phyloP scores from a whole-genome alignment of 768 basidiomycete genomes.

The Saitozyma podzolica region DNA sequence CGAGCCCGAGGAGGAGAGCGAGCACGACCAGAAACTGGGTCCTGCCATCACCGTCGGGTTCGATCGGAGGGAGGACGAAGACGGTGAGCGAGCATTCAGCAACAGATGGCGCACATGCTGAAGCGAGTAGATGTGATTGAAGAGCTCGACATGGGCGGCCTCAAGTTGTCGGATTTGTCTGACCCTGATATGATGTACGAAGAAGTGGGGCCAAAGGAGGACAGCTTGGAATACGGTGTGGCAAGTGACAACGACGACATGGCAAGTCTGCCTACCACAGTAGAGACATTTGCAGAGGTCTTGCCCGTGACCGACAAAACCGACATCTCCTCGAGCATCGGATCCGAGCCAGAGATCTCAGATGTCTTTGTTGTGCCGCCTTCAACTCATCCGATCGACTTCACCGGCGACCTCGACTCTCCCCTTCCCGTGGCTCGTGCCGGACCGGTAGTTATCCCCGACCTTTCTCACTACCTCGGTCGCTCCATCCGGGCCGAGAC shows the following conservation, averaged over 20 bases:
- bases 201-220: background rate
- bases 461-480: slow-evolving; percentile 12
- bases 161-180: slow-evolving; percentile 34
- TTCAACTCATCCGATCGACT: background rate
- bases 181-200: slow-evolving; percentile 29
- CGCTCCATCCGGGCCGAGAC: slow-evolving; percentile 27
- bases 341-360: background rate
- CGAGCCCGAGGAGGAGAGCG: background rate
- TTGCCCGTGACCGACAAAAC: background rate
- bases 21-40: background rate
- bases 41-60: background rate
- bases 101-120: background rate
- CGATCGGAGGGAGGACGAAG: background rate
- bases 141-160: slow-evolving; percentile 40
- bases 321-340: background rate
- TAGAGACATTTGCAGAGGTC: background rate
- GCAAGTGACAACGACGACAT: background rate
- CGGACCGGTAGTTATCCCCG: slow-evolving; percentile 41
- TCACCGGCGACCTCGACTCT: slow-evolving; percentile 22
- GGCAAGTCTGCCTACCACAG: background rate
- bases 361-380: background rate
- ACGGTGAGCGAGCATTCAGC: background rate
- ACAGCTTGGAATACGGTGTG: slow-evolving; percentile 1
- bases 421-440: slow-evolving; percentile 35
- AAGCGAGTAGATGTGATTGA: slow-evolving; percentile 2